Percentiles rank a stretch among this genome's conserved stretches.
These are phyloP conservation scores for Zelopaecilomyces penicillatus DNA, from an alignment of 2,329 filamentous ascomycete species.

Conservation along the genomic window DNA sequence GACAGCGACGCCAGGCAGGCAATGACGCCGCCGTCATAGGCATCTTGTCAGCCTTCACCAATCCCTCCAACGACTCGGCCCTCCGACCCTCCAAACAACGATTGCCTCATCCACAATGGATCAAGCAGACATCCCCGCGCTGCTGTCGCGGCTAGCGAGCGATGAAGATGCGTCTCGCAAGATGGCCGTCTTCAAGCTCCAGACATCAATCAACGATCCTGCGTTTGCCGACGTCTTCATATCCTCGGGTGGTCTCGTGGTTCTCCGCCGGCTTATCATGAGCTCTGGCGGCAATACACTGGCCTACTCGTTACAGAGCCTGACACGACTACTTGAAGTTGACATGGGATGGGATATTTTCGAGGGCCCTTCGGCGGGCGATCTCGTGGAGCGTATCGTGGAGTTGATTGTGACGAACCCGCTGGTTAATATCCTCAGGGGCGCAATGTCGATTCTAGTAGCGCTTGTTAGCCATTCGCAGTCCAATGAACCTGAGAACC, in stretches of 20 bases:
- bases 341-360: constrained; percentile 97
- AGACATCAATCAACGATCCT: constrained; percentile 89
- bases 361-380: constrained; percentile 51
- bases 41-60: not conserved
- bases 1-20: not conserved
- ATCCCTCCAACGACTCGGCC: not conserved
- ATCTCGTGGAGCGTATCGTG: constrained; percentile 69
- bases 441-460: constrained; percentile 93
- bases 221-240: constrained; percentile 97
- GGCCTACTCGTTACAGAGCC: constrained; percentile 86
- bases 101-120: constrained; percentile 39
- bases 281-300: constrained; percentile 84
- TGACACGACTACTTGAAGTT: constrained; percentile 81
- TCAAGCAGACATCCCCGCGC: constrained; percentile 57
- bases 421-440: constrained; percentile 91
- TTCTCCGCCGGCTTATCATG: constrained; percentile 76
- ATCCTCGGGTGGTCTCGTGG: constrained; percentile 71
- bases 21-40: constrained; percentile 1
- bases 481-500: constrained; percentile 33
- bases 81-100: constrained; percentile 4
- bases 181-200: constrained; percentile 98
- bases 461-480: constrained; percentile 85
- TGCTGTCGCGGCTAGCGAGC: constrained; percentile 55
- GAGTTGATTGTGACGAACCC: constrained; percentile 92
- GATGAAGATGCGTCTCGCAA: constrained; percentile 88